A percentile compares a stretch with the other conserved stretches of the same genome.
Conservation (phyloP, 2,329 filamentous ascomycete genomes). For the Aspergillus fumigatus region DNA sequence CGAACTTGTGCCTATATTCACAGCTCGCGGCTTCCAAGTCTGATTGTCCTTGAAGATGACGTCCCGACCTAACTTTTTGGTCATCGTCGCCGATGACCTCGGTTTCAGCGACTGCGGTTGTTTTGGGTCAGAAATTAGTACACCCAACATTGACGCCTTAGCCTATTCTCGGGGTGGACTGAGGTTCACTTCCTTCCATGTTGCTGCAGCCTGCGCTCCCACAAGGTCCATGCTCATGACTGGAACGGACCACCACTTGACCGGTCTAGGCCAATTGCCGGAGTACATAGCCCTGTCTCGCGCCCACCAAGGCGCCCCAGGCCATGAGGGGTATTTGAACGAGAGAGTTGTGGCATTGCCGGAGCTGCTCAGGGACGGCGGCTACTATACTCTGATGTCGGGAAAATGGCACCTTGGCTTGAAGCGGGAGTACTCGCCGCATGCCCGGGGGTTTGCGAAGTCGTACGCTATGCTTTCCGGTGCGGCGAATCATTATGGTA, state of each 20-base stretch:
- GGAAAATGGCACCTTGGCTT: constrained; percentile 34
- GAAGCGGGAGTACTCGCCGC: constrained; percentile 22
- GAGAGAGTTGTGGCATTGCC: constrained; percentile 30
- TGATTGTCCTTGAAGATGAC: background rate
- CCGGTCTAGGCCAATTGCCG: constrained; percentile 28
- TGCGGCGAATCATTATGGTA: constrained; percentile 33
- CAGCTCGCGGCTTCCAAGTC: background rate
- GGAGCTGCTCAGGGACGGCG: constrained; percentile 30
- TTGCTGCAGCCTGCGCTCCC: constrained; percentile 54
- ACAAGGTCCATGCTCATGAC: constrained; percentile 33
- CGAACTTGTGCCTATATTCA: background rate
- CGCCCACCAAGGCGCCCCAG: constrained; percentile 22
- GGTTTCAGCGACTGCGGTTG: constrained; percentile 52
- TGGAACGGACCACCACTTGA: constrained; percentile 32
- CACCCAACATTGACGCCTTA: constrained; percentile 50
- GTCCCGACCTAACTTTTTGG: constrained; percentile 21
- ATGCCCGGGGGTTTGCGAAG: constrained; percentile 26
- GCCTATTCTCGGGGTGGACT: constrained; percentile 39
- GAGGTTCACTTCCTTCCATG: constrained; percentile 56
- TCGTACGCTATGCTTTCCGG: constrained; percentile 27
- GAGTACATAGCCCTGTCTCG: constrained; percentile 19
- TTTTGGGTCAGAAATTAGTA: constrained; percentile 53
- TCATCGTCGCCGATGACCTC: constrained; percentile 39
- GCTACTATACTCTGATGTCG: constrained; percentile 33
- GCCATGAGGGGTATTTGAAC: constrained; percentile 37